These are phyloP conservation scores for Dryas integrifolia DNA, from an alignment of 331 rosid genomes.

Conservation along the genomic window DNA sequence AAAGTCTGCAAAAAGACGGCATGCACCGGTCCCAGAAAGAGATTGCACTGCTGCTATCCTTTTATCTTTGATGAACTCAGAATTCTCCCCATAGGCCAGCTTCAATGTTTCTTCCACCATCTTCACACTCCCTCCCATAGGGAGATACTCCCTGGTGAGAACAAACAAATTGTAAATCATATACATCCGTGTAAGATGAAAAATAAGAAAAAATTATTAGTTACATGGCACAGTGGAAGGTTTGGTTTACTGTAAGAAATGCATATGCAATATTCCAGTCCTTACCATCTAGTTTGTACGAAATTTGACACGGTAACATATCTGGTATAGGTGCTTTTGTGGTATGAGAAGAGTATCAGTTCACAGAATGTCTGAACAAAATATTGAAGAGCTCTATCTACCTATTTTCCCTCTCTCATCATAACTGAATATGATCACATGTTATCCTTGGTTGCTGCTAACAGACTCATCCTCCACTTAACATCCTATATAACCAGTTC, in stretches of 20 bases:
- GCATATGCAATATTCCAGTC: not conserved
- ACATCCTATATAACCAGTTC: not conserved
- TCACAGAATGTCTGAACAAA: not conserved
- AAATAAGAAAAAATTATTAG: not conserved
- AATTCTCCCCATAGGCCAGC: slow-evolving; percentile 88
- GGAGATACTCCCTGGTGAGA: slow-evolving; percentile 82
- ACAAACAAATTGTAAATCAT: slow-evolving; percentile 10
- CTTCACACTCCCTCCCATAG: slow-evolving; percentile 83
- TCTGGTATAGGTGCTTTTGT: not conserved
- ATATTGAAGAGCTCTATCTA: not conserved
- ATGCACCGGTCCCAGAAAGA: slow-evolving; percentile 97
- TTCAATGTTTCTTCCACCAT: slow-evolving; percentile 89
- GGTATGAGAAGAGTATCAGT: not conserved
- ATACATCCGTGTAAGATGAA: slow-evolving; percentile 6
- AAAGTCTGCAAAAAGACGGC: slow-evolving; percentile 88
- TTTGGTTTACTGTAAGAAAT: not conserved
- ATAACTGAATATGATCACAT: not conserved
- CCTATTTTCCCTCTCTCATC: not conserved
- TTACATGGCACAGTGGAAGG: not conserved
- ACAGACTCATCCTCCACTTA: not conserved
- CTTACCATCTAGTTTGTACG: not conserved
- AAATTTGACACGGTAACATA: not conserved
- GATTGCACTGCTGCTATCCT: slow-evolving; percentile 92
- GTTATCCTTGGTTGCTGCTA: not conserved
- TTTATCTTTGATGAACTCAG: slow-evolving; percentile 77